Conservation (phyloP, 164 flowering plant genomes). For the Magnolia changhungtana region DNA sequence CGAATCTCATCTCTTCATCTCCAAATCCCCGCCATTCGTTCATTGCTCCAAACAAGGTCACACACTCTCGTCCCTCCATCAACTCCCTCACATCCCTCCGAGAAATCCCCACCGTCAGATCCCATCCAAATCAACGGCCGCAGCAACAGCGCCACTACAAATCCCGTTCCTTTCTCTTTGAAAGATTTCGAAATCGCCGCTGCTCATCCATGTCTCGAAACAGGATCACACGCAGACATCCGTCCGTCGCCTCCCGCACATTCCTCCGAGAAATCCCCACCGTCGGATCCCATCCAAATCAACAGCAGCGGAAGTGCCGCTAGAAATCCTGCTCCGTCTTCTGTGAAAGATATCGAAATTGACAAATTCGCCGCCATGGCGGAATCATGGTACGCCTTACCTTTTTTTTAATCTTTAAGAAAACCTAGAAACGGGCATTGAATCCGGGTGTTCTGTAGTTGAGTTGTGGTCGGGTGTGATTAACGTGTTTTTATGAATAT, state of each 20-base stretch:
- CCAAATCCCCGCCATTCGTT: slow-evolving; percentile 6
- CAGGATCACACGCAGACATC: slow-evolving; percentile 17
- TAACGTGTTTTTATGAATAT: background rate
- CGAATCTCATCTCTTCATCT: slow-evolving; percentile 4
- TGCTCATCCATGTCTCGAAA: slow-evolving; percentile 26
- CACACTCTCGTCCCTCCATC: slow-evolving; percentile 12
- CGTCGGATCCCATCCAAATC: background rate
- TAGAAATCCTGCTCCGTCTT: slow-evolving; percentile 27
- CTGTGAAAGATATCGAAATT: slow-evolving; percentile 64
- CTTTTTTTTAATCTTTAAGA: background rate
- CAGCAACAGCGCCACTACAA: background rate
- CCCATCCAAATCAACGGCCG: background rate
- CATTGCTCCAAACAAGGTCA: slow-evolving; percentile 7
- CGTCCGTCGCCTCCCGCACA: slow-evolving; percentile 12
- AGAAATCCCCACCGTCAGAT: background rate
- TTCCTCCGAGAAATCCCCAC: slow-evolving; percentile 9
- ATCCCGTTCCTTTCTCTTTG: slow-evolving; percentile 45
- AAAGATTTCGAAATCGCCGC: slow-evolving; percentile 61
- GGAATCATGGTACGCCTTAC: slow-evolving; percentile 59
- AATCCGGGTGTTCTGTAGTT: background rate
- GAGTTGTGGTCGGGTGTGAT: background rate
- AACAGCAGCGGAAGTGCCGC: background rate
- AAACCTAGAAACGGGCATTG: background rate
- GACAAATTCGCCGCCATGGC: slow-evolving; percentile 84
- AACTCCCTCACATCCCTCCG: slow-evolving; percentile 9